Conservation (phyloP, 2,329 filamentous ascomycete genomes). For the Dactylellina sp. region DNA sequence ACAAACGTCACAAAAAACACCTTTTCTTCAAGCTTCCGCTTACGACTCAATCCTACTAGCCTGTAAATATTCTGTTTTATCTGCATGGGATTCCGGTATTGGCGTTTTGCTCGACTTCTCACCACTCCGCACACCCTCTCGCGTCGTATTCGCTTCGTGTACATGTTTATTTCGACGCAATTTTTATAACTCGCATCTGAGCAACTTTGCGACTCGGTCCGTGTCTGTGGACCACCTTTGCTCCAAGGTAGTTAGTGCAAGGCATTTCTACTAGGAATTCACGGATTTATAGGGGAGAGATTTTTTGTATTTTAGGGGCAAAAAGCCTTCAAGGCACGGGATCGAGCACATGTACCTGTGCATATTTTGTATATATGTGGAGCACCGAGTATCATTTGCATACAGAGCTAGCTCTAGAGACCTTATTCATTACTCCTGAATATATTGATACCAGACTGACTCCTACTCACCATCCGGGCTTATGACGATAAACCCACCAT, state of each 20-base stretch:
- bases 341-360: conserved; percentile 17
- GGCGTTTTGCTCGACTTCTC: conserved; percentile 51
- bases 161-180: conserved; percentile 29
- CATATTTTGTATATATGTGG: conserved; percentile 20
- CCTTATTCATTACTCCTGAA: no score
- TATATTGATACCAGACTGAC: no score
- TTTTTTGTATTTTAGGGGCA: conserved; percentile 17
- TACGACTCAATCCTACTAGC: background rate
- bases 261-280: background rate
- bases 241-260: background rate
- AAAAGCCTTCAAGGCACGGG: conserved; percentile 2
- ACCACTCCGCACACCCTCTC: conserved; percentile 43
- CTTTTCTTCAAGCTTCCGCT: conserved; percentile 1
- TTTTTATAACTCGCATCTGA: conserved; percentile 17
- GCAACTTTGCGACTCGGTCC: background rate
- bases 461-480: no score
- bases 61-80: conserved; percentile 48
- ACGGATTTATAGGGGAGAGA: background rate
- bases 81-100: conserved; percentile 32
- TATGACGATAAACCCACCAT: no score
- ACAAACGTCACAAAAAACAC: background rate
- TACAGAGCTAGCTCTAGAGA: no score
- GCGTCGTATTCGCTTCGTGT: conserved; percentile 46
- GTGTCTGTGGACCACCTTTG: background rate
- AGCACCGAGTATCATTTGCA: background rate